Conservation (phyloP, 345 rosid genomes). For the Cardamine chenopodiifolia region DNA sequence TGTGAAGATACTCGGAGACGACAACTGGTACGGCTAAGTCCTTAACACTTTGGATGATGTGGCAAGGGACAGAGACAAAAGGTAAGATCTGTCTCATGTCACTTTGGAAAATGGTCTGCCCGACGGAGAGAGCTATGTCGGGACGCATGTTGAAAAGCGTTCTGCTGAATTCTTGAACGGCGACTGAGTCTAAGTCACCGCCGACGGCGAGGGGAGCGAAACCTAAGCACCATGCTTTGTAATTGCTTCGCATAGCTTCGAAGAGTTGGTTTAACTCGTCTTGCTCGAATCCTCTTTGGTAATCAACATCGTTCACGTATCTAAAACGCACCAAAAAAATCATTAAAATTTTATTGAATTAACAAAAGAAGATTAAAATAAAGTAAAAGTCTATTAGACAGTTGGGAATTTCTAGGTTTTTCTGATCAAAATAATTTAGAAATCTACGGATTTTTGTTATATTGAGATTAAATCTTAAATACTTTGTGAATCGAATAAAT, state of each 20-base stretch:
- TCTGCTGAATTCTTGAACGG: slow-evolving; percentile 92
- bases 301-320: slow-evolving; percentile 73
- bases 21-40: slow-evolving; percentile 90
- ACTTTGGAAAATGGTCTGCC: slow-evolving; percentile 71
- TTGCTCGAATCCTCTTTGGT: slow-evolving; percentile 86
- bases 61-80: slow-evolving; percentile 76
- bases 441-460: background rate
- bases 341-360: background rate
- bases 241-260: slow-evolving; percentile 74
- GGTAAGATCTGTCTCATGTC: slow-evolving; percentile 68
- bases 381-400: background rate
- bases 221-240: slow-evolving; percentile 89
- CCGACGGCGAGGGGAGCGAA: slow-evolving; percentile 87
- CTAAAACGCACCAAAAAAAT: slow-evolving; percentile 32
- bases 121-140: slow-evolving; percentile 78
- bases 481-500: background rate
- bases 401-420: background rate
- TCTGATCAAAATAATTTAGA: background rate
- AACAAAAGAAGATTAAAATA: background rate
- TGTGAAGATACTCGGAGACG: slow-evolving; percentile 77
- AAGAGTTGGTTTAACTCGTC: slow-evolving; percentile 78
- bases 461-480: background rate
- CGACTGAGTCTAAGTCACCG: slow-evolving; percentile 85
- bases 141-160: slow-evolving; percentile 96
- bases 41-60: slow-evolving; percentile 76